Conservation (phyloP, 768 basidiomycete species). For the Sporobolomyces pararoseus region DNA sequence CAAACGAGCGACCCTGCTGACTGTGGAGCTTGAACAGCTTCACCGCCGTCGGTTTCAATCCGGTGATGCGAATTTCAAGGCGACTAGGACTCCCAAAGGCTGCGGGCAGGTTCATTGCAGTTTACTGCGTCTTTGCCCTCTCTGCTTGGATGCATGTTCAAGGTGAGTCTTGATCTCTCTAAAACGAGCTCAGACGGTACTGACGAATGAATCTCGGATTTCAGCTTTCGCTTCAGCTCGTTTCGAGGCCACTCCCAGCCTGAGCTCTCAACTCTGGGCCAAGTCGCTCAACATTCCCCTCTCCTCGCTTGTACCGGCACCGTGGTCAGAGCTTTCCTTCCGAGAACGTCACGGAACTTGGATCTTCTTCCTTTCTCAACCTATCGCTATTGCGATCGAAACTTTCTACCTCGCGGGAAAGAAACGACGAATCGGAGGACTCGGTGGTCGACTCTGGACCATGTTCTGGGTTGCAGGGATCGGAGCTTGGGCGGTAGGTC, state of each 20-base stretch:
- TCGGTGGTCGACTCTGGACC: constrained; percentile 9
- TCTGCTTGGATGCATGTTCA: constrained; percentile 36
- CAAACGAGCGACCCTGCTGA: not conserved
- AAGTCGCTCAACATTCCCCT: not conserved
- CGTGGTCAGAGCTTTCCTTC: constrained; percentile 13
- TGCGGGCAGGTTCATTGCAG: constrained; percentile 3
- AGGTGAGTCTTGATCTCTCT: constrained; percentile 2
- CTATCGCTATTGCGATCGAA: constrained; percentile 28
- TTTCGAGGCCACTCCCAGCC: not conserved
- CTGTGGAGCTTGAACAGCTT: not conserved
- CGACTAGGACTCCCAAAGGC: constrained; percentile 14
- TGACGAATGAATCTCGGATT: too few relatives aligned
- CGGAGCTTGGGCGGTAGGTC: constrained; percentile 14
- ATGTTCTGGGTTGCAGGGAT: constrained; percentile 16
- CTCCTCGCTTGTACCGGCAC: constrained; percentile 5
- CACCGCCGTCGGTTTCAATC: constrained; percentile 19
- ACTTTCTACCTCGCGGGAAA: not conserved
- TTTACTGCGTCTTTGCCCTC: constrained; percentile 16
- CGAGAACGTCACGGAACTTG: constrained; percentile 27
- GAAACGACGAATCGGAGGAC: constrained; percentile 6
- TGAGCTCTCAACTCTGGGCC: not conserved
- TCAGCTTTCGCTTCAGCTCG: constrained; percentile 31
- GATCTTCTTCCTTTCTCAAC: constrained; percentile 34
- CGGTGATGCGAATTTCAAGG: not conserved
- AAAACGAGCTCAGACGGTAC: too few relatives aligned